These are phyloP conservation scores for Colletotrichum tofieldiae DNA, from an alignment of 2,329 filamentous ascomycete species.

Conservation along the genomic window DNA sequence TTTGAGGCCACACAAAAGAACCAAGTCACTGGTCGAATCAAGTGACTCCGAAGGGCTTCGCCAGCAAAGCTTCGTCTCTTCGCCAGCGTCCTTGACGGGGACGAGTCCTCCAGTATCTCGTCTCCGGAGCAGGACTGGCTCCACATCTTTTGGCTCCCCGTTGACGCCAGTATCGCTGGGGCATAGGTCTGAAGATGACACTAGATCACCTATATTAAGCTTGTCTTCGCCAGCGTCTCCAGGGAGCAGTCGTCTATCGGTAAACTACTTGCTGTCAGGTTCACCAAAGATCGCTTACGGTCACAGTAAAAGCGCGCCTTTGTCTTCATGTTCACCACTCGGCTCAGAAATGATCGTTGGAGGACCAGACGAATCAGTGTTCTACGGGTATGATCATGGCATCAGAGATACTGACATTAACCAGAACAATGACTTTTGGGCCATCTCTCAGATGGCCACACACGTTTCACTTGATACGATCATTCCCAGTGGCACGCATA, in stretches of 20 bases:
- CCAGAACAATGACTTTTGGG: constrained; percentile 79
- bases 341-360: constrained; percentile 10
- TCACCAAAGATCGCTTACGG: constrained; percentile 55
- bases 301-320: constrained; percentile 45
- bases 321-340: constrained; percentile 45
- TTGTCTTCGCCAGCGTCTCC: constrained; percentile 46
- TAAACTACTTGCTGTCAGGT: constrained; percentile 75
- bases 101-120: constrained; percentile 29
- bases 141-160: constrained; percentile 53
- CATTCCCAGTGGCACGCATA: background rate
- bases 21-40: constrained; percentile 33
- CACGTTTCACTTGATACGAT: too few relatives aligned
- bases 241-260: constrained; percentile 66
- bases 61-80: constrained; percentile 20
- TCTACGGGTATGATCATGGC: constrained; percentile 81
- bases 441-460: constrained; percentile 65
- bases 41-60: constrained; percentile 3
- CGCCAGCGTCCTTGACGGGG: constrained; percentile 27
- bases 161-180: constrained; percentile 59
- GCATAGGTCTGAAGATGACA: constrained; percentile 56
- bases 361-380: constrained; percentile 56
- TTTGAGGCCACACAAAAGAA: constrained; percentile 32
- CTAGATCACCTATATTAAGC: constrained; percentile 45
- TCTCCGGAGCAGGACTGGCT: constrained; percentile 48
- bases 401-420: constrained; percentile 79